Evolutionary conservation across 257 asterid genomes (phyloP), one percentile per base, ranked within the genome.

Genomic region (Lantana camara): DNA sequence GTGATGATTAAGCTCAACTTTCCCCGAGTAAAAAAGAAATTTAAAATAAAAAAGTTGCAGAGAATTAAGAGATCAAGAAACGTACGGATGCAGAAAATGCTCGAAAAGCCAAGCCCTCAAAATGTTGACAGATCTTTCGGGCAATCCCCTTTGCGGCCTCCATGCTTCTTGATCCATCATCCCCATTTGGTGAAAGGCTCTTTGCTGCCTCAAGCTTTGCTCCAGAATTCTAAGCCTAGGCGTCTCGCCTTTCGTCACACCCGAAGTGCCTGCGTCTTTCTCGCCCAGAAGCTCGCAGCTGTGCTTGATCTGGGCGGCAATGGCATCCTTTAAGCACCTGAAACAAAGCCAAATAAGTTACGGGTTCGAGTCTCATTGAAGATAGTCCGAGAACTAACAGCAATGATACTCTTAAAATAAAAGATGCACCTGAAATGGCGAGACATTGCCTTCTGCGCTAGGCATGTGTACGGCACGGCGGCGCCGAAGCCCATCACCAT

Each of bases 71-170:
- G 45, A 63, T 16, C 34, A 45, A 20, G n/a, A 16, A 16, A 73
- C 99, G 71, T 91, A 94, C 99, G 99, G 99, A 77, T 94, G 89
- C 7, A 94, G 80, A 64, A 94, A 94, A 82, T 94, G 99, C 72
- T 95, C 98, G 57, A 95, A 95, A 70, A 94, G 98, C 99, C 99
- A 94, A 41, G 99, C 95, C 64, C 99, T 73, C 63, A 94, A 77
- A 48, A 88, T 83, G 79, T 88, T 94, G 62, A 94, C 98, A 0
- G 99, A 94, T 4, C 98, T 78, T 69, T 91, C 98, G n/a, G 99
- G 99, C 73, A 94, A 44, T 0, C 99, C 99, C 27, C 99, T 54
- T 47, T 91, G 99, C 2, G 99, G 99, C 65, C 99, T 57, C 99
- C 99, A 94, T 0, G 98, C 99, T 72, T 90, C 98, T 64, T 94